phyloP scores from a whole-genome alignment of 441 rosid species.

The Populus hybrid region DNA sequence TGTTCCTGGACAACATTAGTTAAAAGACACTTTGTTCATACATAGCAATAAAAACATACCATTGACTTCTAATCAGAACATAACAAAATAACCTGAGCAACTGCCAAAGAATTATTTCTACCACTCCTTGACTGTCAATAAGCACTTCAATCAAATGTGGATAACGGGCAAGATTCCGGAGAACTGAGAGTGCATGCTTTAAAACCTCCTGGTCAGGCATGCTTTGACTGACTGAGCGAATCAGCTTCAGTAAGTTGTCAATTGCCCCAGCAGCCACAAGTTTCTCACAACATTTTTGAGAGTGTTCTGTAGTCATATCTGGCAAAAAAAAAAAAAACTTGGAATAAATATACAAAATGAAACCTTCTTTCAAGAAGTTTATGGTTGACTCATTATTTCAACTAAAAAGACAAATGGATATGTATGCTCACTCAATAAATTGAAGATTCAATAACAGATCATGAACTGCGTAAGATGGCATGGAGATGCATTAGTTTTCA shows the following conservation, averaged over 20 bases:
- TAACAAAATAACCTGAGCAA: slow-evolving; percentile 52
- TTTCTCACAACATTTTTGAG: slow-evolving; percentile 82
- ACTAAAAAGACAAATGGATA: neutral
- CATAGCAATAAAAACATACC: neutral
- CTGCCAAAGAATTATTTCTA: slow-evolving; percentile 62
- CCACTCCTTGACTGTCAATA: slow-evolving; percentile 47
- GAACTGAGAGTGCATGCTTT: slow-evolving; percentile 76
- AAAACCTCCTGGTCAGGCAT: slow-evolving; percentile 87
- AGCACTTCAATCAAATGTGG: slow-evolving; percentile 63
- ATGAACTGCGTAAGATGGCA: neutral
- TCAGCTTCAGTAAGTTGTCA: slow-evolving; percentile 52
- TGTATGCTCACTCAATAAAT: neutral
- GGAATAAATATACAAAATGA: neutral
- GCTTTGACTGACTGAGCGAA: slow-evolving; percentile 75
- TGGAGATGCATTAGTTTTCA: neutral
- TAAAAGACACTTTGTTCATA: neutral
- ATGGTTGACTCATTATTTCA: neutral
- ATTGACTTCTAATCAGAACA: neutral
- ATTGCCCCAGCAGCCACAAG: slow-evolving; percentile 90
- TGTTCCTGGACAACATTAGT: slow-evolving; percentile 53
- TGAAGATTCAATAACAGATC: neutral
- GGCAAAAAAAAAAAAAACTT: slow-evolving; percentile 8
- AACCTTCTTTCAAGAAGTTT: neutral
- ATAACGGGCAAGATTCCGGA: slow-evolving; percentile 68
- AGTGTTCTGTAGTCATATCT: slow-evolving; percentile 75